phyloP scores from a whole-genome alignment of 257 asterid species.

The Plectranthus barbatus region DNA sequence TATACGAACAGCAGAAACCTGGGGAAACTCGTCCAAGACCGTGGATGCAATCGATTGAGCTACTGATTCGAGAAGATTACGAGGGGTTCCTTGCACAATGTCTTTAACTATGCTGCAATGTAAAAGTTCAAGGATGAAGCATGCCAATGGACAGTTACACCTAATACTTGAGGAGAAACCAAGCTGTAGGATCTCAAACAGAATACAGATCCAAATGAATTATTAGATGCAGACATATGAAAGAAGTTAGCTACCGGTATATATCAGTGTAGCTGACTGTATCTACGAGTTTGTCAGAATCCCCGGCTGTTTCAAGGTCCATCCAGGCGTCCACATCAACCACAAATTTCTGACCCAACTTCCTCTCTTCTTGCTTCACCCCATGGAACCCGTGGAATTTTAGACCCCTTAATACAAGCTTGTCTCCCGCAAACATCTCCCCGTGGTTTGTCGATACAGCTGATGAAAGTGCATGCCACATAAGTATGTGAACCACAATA shows the following conservation, averaged over 20 bases:
- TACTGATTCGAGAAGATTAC: conserved; percentile 72
- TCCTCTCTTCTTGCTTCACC: conserved; percentile 75
- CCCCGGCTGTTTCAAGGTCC: conserved; percentile 76
- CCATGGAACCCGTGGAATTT: conserved; percentile 95
- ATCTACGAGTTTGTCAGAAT: conserved; percentile 59
- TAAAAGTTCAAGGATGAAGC: not conserved
- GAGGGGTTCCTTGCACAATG: conserved; percentile 63
- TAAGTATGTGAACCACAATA: not conserved
- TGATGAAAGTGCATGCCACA: not conserved
- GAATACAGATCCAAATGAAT: not conserved
- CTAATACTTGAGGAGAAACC: not conserved
- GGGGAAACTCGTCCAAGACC: conserved; percentile 40
- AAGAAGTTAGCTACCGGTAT: conserved; percentile 40
- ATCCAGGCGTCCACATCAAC: conserved; percentile 89
- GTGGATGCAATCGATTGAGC: conserved; percentile 59
- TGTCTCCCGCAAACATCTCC: conserved; percentile 51
- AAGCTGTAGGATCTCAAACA: not conserved
- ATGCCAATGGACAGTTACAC: not conserved
- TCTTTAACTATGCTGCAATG: conserved; percentile 60
- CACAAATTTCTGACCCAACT: conserved; percentile 78
- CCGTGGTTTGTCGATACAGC: conserved; percentile 18
- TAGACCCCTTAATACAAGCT: conserved; percentile 79
- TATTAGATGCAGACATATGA: not conserved
- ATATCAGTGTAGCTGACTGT: conserved; percentile 79
- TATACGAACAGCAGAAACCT: conserved; percentile 57